Evolutionary conservation across 2,329 filamentous ascomycete genomes (phyloP).

Genomic region (Exophiala sideris): DNA sequence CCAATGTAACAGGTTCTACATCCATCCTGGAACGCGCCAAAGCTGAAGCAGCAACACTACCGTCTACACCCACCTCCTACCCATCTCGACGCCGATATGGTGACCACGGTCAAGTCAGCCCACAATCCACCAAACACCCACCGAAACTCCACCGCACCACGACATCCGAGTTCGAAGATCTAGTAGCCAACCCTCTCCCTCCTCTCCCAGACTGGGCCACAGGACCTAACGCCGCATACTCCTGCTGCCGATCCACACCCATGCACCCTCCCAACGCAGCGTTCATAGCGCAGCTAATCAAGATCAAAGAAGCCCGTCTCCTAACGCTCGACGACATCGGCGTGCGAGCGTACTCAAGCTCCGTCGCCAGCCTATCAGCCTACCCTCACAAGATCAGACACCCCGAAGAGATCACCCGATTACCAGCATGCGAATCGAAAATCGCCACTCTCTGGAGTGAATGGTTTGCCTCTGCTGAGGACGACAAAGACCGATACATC

Average conservation of each 20-base stretch:
- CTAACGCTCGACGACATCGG: slow-evolving; percentile 74
- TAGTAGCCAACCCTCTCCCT: slow-evolving; percentile 46
- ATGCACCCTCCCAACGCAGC: slow-evolving; percentile 65
- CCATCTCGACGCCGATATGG: slow-evolving; percentile 28
- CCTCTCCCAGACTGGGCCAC: slow-evolving; percentile 67
- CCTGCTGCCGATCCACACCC: slow-evolving; percentile 76
- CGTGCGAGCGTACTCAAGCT: slow-evolving; percentile 79
- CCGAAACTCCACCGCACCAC: slow-evolving; percentile 62
- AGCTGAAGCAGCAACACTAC: slow-evolving; percentile 40
- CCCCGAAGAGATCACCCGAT: slow-evolving; percentile 42
- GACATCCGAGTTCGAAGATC: slow-evolving; percentile 70
- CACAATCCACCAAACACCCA: slow-evolving; percentile 30
- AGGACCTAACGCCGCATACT: slow-evolving; percentile 60
- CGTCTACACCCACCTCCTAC: slow-evolving; percentile 7
- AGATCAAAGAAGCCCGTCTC: slow-evolving; percentile 68
- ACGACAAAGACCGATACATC: slow-evolving; percentile 51
- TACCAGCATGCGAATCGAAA: slow-evolving; percentile 81
- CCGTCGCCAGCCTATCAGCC: slow-evolving; percentile 77
- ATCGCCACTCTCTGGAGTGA: slow-evolving; percentile 75
- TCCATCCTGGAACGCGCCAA: slow-evolving; percentile 54
- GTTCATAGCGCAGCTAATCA: slow-evolving; percentile 72
- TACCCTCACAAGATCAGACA: slow-evolving; percentile 63
- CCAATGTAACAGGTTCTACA: background rate
- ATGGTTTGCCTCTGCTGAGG: slow-evolving; percentile 55
- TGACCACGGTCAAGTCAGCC: slow-evolving; percentile 19